Evolutionary conservation across 2,329 filamentous ascomycete species (phyloP).

Genomic region (Trichoderma simmonsii): DNA sequence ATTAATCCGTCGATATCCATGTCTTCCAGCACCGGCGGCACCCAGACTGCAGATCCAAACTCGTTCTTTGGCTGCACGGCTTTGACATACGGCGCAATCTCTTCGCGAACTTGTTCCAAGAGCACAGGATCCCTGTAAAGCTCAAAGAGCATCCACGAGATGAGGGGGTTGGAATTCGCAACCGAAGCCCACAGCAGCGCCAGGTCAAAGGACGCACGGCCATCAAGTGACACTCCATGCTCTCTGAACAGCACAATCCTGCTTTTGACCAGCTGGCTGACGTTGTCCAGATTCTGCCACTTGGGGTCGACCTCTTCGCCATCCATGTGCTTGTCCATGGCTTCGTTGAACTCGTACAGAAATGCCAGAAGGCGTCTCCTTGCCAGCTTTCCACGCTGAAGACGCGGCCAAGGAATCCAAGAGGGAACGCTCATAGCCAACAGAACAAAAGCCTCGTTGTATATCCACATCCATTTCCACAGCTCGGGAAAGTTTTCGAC

Average conservation of each 20-base stretch:
- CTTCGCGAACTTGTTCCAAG: constrained; percentile 37
- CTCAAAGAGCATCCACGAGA: constrained; percentile 42
- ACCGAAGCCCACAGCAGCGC: constrained; percentile 39
- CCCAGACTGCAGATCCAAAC: constrained; percentile 36
- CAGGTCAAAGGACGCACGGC: constrained; percentile 35
- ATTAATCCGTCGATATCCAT: constrained; percentile 38
- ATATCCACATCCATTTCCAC: constrained; percentile 37
- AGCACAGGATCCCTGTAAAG: constrained; percentile 39
- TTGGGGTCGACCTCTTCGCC: constrained; percentile 32
- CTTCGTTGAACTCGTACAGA: constrained; percentile 35
- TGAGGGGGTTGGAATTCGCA: constrained; percentile 37
- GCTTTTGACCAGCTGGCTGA: constrained; percentile 32
- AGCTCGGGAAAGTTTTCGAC: constrained; percentile 40
- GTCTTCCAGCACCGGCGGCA: constrained; percentile 33
- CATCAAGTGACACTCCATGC: constrained; percentile 30
- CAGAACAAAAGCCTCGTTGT: constrained; percentile 34
- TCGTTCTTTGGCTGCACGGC: constrained; percentile 35
- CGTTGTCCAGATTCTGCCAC: constrained; percentile 39
- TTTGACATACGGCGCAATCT: constrained; percentile 35
- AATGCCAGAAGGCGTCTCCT: constrained; percentile 28
- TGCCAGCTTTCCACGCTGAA: constrained; percentile 33
- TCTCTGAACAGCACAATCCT: constrained; percentile 32
- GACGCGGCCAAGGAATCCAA: constrained; percentile 33
- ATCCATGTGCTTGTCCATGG: constrained; percentile 34
- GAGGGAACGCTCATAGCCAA: constrained; percentile 32